Evolutionary conservation across 202 grass and related monocot genomes (phyloP), one percentile per base, ranked within the genome.

Genomic region (Carex sylvatica): DNA sequence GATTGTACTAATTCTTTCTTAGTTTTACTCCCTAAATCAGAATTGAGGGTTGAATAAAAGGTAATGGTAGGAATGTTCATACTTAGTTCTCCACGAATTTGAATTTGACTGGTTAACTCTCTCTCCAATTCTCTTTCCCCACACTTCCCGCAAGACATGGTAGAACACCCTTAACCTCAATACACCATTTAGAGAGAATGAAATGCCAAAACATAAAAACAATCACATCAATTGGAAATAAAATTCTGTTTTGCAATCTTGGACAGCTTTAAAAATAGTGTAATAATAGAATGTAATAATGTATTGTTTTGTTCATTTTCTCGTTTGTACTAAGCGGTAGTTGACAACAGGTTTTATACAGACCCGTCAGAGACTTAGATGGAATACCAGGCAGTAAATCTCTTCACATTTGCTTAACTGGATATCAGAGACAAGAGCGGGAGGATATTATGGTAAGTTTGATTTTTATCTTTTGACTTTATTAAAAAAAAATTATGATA

Each of bases 361-460:
- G 79, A 77, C 95, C 95, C 2, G 72, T 89, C 51, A 93, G 81
- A 71, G 84, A 94, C 88, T 56, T 84, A 30, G 83, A 87, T n/a
- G 95, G 95, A 83, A 94, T 98, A 86, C 82, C 87, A 6, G 90
- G 92, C 7, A 85, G 84, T 14, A 82, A 88, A n/a, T 86, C 79
- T n/a, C 49, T 98, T 51, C 64, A 74, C 47, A 91, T 98, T 70
- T 98, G 95, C 69, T 74, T 98, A 71, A 94, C 95, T 40, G 95
- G 95, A 36, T 98, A 93, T 83, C 88, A 98, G 66, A 90, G 80
- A 62, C 79, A 88, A 67, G 89, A 79, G 66, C 86, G 95, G 0
- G 84, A 94, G 26, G 82, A 98, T 78, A 94, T 98, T 67, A 94
- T 86, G 92, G 95, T 98, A 93, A 82, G 1, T 49, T 61, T 84